Conservation (phyloP, 1,284 basidiomycete genomes). For the Microbotryum violaceum region DNA sequence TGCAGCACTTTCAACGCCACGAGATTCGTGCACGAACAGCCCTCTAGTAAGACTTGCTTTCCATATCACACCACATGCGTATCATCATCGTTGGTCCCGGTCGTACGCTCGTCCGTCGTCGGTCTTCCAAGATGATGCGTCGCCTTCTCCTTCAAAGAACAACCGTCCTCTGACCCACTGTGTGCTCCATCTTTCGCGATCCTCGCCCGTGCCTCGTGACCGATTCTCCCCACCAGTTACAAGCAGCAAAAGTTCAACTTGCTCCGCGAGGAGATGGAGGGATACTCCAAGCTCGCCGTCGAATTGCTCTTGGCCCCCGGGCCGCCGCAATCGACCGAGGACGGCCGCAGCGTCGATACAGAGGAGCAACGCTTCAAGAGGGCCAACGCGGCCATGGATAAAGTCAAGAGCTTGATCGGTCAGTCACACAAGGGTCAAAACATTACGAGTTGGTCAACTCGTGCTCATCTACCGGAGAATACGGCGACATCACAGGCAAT, state of each 20-base stretch:
- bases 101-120: too few species aligned
- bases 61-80: not conserved
- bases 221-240: slow-evolving; percentile 49
- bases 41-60: slow-evolving; percentile 56
- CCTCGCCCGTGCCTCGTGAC: not conserved
- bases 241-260: slow-evolving; percentile 99
- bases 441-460: not conserved
- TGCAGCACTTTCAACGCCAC: slow-evolving; percentile 57
- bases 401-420: slow-evolving; percentile 69
- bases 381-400: slow-evolving; percentile 38
- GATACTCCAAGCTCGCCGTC: slow-evolving; percentile 83
- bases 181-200: not conserved
- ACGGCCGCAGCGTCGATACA: slow-evolving; percentile 9
- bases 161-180: not conserved
- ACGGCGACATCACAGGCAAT: slow-evolving; percentile 49
- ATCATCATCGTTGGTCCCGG: slow-evolving; percentile 5
- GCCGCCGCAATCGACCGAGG: slow-evolving; percentile 48
- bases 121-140: too few species aligned
- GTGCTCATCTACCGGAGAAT: not conserved
- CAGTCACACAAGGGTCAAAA: not conserved
- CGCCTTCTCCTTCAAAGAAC: too few species aligned
- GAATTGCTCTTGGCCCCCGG: slow-evolving; percentile 74
- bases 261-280: slow-evolving; percentile 92
- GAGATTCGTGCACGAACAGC: slow-evolving; percentile 68
- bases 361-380: slow-evolving; percentile 28